A percentile compares a stretch with the other conserved stretches of the same genome.
phyloP scores from a whole-genome alignment of 2,329 filamentous ascomycete species.

The Knufia petricola region DNA sequence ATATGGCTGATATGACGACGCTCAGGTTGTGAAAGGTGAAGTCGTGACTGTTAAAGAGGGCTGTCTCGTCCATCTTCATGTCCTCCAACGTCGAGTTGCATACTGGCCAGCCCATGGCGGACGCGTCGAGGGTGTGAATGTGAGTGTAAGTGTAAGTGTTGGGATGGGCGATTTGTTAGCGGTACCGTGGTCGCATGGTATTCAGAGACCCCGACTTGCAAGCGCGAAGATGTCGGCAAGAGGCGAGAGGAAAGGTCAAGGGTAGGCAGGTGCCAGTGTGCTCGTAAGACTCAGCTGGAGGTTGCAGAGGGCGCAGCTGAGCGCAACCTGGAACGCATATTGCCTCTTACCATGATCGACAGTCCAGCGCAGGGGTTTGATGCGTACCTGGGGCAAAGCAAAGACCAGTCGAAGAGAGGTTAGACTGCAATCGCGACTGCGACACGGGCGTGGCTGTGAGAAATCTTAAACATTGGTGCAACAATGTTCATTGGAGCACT shows the following conservation, averaged over 20 bases:
- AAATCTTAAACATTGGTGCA: background rate
- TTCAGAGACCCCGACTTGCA: too few species aligned
- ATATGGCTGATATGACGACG: conserved; percentile 44
- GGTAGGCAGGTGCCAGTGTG: background rate
- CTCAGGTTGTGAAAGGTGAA: conserved; percentile 50
- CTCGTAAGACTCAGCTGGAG: background rate
- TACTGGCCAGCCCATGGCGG: conserved; percentile 34
- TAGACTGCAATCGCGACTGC: background rate
- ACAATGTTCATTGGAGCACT: background rate
- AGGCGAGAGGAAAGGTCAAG: too few species aligned
- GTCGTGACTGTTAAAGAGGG: conserved; percentile 40
- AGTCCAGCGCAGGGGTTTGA: too few species aligned
- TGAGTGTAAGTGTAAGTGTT: background rate
- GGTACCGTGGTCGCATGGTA: background rate
- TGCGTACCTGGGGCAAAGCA: background rate
- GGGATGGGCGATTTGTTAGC: background rate
- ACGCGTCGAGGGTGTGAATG: background rate
- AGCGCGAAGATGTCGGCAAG: too few species aligned
- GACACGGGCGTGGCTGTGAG: background rate
- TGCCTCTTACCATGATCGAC: background rate
- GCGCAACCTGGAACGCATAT: background rate
- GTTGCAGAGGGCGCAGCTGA: background rate
- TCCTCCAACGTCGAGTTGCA: conserved; percentile 45
- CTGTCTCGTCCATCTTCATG: conserved; percentile 33
- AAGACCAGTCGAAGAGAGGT: background rate